phyloP scores from a whole-genome alignment of 495 filamentous ascomycete genomes.

The Hypomontagnella submonticulosa region DNA sequence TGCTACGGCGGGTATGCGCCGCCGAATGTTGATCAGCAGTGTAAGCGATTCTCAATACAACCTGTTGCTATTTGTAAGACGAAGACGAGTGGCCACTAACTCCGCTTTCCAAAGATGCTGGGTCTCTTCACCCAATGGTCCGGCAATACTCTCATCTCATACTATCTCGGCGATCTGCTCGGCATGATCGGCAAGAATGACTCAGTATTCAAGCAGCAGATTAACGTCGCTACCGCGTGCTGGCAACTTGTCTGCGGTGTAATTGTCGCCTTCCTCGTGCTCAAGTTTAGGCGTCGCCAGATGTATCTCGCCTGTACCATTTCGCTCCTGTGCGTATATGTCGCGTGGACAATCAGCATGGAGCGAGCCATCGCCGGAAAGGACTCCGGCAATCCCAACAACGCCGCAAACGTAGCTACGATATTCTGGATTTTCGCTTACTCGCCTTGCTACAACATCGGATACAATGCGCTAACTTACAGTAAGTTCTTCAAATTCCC shows the following conservation, averaged over 20 bases:
- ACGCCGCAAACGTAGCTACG: slow-evolving; percentile 56
- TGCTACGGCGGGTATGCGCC: slow-evolving; percentile 56
- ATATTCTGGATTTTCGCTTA: slow-evolving; percentile 73
- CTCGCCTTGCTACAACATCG: slow-evolving; percentile 71
- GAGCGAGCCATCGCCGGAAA: slow-evolving; percentile 59
- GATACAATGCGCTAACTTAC: slow-evolving; percentile 75
- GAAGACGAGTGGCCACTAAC: not conserved
- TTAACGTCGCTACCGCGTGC: slow-evolving; percentile 69
- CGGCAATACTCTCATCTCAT: slow-evolving; percentile 65
- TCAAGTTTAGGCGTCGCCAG: slow-evolving; percentile 64
- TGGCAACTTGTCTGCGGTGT: slow-evolving; percentile 65
- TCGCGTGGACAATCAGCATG: slow-evolving; percentile 69
- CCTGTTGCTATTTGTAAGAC: not conserved
- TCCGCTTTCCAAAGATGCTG: slow-evolving; percentile 45
- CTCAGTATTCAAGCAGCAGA: slow-evolving; percentile 61
- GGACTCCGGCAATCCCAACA: slow-evolving; percentile 51
- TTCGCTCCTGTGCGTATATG: slow-evolving; percentile 65
- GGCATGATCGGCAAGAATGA: slow-evolving; percentile 62
- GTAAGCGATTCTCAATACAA: slow-evolving; percentile 14
- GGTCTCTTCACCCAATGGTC: slow-evolving; percentile 65
- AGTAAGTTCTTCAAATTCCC: slow-evolving; percentile 58
- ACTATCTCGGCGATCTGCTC: slow-evolving; percentile 65
- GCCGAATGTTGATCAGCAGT: slow-evolving; percentile 61
- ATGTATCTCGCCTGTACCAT: slow-evolving; percentile 69
- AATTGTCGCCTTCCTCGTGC: slow-evolving; percentile 61